Evolutionary conservation across 768 basidiomycete species (phyloP).

Genomic region (Tylopilus intermedius): DNA sequence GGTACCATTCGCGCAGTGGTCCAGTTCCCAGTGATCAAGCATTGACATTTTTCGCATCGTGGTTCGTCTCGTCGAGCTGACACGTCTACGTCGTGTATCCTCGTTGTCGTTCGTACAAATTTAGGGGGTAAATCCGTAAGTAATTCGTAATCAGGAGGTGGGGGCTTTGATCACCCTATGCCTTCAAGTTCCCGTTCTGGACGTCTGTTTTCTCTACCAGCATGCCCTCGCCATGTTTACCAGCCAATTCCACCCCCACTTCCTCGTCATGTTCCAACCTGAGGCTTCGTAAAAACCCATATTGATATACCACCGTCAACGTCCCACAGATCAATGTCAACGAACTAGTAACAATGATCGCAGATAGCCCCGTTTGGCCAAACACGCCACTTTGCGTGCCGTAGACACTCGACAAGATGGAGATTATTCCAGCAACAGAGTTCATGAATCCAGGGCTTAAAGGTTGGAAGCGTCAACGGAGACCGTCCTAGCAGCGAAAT

Average conservation of each 20-base stretch:
- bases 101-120: neutral
- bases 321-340: constrained; percentile 39
- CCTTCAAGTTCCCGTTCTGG: neutral
- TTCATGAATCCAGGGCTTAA: constrained; percentile 53
- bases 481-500: neutral
- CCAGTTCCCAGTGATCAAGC: neutral
- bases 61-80: neutral
- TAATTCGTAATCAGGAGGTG: neutral
- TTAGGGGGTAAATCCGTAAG: neutral
- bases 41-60: neutral
- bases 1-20: neutral
- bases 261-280: constrained; percentile 39
- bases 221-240: constrained; percentile 42
- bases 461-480: constrained; percentile 3
- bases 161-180: neutral
- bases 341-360: constrained; percentile 43
- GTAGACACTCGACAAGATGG: constrained; percentile 48
- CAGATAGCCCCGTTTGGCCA: constrained; percentile 39
- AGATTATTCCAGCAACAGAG: constrained; percentile 52
- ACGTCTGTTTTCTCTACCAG: constrained; percentile 11
- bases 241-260: constrained; percentile 40
- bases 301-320: constrained; percentile 38
- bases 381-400: constrained; percentile 46
- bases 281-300: constrained; percentile 42
- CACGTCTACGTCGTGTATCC: neutral